A percentile compares a stretch with the other conserved stretches of the same genome.
Conservation (phyloP, 2,329 filamentous ascomycete genomes). For the Zymoseptoria brevis region DNA sequence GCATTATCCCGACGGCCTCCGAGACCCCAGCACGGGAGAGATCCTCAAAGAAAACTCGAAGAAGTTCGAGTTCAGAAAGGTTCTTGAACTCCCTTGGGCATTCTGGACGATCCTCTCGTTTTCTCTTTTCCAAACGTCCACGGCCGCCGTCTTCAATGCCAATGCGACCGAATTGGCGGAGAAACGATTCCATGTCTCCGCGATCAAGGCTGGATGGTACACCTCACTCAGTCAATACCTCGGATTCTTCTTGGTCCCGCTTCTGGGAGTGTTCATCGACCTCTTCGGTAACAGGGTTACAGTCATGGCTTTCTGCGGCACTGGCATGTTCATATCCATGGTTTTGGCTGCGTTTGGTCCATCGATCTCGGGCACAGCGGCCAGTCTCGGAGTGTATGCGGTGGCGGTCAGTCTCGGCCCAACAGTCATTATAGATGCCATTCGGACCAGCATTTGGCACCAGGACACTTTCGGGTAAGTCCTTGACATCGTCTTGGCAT, state of each 20-base stretch:
- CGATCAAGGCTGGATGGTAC: conserved; percentile 54
- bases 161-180: conserved; percentile 56
- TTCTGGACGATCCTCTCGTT: conserved; percentile 52
- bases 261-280: conserved; percentile 50
- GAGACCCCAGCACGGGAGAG: conserved; percentile 52
- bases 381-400: conserved; percentile 53
- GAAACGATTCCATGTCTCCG: conserved; percentile 49
- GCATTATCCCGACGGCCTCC: conserved; percentile 38
- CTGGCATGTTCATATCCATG: conserved; percentile 48
- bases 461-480: conserved; percentile 48
- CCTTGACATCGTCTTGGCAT: too few relatives aligned
- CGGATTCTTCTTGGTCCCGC: conserved; percentile 51
- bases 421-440: conserved; percentile 52
- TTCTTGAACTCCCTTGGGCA: conserved; percentile 51
- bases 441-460: conserved; percentile 53
- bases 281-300: conserved; percentile 47
- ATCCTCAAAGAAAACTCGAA: conserved; percentile 53
- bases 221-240: conserved; percentile 49
- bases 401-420: conserved; percentile 49
- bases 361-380: conserved; percentile 46
- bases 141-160: conserved; percentile 46
- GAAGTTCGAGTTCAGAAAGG: conserved; percentile 48
- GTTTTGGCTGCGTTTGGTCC: conserved; percentile 47
- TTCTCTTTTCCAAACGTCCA: conserved; percentile 52
- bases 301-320: conserved; percentile 39